Evolutionary conservation across 495 filamentous ascomycete species (phyloP).

Genomic region (Podospora bellae-mahoneyi): DNA sequence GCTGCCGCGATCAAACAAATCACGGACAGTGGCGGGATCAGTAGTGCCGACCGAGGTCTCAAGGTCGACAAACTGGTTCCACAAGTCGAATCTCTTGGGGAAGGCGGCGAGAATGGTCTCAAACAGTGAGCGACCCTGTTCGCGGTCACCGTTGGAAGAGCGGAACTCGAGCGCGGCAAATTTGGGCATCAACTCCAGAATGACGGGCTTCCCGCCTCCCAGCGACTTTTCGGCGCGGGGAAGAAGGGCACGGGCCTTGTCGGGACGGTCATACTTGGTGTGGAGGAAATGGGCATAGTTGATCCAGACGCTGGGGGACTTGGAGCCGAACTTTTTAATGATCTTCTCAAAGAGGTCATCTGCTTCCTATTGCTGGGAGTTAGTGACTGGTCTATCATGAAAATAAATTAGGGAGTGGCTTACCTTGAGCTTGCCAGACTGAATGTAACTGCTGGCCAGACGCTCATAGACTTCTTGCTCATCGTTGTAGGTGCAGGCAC

Average conservation of each 20-base stretch:
- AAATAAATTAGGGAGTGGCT: constrained; percentile 23
- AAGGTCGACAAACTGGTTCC: constrained; percentile 86
- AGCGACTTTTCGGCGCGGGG: constrained; percentile 83
- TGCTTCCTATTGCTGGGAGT: constrained; percentile 65
- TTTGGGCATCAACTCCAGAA: constrained; percentile 74
- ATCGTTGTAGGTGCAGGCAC: constrained; percentile 92
- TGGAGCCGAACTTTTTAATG: constrained; percentile 81
- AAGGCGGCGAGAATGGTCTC: constrained; percentile 80
- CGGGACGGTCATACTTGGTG: constrained; percentile 60
- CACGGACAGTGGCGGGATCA: constrained; percentile 59
- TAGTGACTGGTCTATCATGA: constrained; percentile 21
- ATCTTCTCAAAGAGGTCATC: constrained; percentile 82
- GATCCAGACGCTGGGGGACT: constrained; percentile 74
- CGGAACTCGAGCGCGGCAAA: constrained; percentile 91
- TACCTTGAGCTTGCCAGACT: constrained; percentile 73
- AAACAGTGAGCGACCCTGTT: constrained; percentile 91
- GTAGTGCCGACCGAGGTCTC: constrained; percentile 59
- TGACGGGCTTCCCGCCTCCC: constrained; percentile 53
- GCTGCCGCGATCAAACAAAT: constrained; percentile 75
- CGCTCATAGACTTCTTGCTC: constrained; percentile 85
- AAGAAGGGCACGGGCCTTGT: constrained; percentile 75
- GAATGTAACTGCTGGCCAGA: constrained; percentile 89
- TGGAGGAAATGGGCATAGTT: constrained; percentile 95
- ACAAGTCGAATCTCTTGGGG: constrained; percentile 84
- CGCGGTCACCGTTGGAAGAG: constrained; percentile 74